Base-by-base conservation (phyloP, 495 filamentous ascomycete species). In the Neurospora sp. region DNA sequence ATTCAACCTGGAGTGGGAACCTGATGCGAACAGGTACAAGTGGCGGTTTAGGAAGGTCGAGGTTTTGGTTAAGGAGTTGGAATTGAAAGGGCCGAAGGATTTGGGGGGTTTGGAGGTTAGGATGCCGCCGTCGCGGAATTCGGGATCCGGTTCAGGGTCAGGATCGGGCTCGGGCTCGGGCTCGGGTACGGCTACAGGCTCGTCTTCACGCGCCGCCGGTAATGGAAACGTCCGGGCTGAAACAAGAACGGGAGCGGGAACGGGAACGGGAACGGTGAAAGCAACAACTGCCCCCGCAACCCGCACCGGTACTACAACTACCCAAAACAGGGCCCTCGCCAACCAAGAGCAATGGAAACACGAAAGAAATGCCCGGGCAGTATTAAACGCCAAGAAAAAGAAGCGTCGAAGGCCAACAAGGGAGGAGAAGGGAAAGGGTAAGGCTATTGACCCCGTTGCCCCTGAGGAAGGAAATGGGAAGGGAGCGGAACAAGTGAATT, bases 41-140 rank as follows among this genome's bases (percentile, higher is more conserved):
- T 80, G 77, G 77, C 42, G n/a, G 6, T 80, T 80, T 38, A 38
- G 53, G 16, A 35, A 53, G 6, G 10, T 80, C 16, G 27, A n/a
- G 12, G 76, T 80, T 1, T 9, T 53, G 40, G 76, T 77, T 4
- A 4, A 59, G 14, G 59, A 71, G 42, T 39, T 46, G 7, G 59
- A 75, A 42, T 14, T 80, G 0, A 10, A 69, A 38, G 76, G 78
- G 6, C 74, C 75, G 18, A 61, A 73, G 20, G 73, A 80, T 40
- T 27, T 77, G 27, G 73, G 74, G 5, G 77, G 75, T 39, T 71
- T 79, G 70, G 71, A 77, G 39, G 71, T 74, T 39, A 74, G 71
- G 44, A 14, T 39, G 14, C 71, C 41, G 16, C 2, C 0, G 12
- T 9, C 8, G 12, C 2, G 37, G 9, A 70, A 22, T 39, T 9